phyloP scores from a whole-genome alignment of 345 rosid genomes.

The Eucalyptus lansdowneana region DNA sequence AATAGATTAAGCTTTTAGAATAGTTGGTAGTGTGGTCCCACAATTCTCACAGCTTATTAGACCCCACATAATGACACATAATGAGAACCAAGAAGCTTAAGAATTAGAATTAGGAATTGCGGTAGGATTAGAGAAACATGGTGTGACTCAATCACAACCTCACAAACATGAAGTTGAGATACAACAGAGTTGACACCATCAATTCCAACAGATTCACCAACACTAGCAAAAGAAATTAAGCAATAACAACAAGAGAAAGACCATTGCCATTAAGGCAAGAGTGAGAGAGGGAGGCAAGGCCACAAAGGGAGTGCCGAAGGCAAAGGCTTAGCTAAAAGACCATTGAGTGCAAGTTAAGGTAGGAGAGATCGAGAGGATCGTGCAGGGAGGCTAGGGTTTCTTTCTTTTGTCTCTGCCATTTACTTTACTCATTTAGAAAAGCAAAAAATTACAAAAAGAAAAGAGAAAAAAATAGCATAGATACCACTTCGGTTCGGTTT shows the following conservation, averaged over 20 bases:
- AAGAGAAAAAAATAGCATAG: not conserved
- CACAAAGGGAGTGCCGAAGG: not conserved
- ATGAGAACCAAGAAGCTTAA: constrained; percentile 26
- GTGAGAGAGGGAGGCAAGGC: not conserved
- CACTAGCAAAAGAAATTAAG: not conserved
- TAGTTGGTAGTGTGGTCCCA: too few species aligned
- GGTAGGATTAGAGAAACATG: not conserved
- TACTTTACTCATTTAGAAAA: not conserved
- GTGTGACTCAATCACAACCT: not conserved
- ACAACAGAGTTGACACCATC: not conserved
- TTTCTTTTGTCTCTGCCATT: not conserved
- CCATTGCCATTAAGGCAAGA: constrained; percentile 19
- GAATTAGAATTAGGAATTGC: not conserved
- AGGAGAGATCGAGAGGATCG: not conserved
- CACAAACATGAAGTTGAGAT: not conserved
- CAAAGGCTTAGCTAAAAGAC: not conserved
- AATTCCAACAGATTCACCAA: not conserved
- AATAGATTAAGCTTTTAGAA: too few species aligned
- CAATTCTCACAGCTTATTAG: not conserved
- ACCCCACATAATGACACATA: constrained; percentile 14
- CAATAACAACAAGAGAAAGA: constrained; percentile 24
- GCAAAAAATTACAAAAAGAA: not conserved
- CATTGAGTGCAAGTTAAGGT: not conserved
- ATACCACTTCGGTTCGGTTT: too few species aligned
- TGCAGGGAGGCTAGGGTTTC: not conserved